These are phyloP conservation scores for Candida berthetii DNA, from an alignment of 805 yeast genomes.

Conservation along the genomic window DNA sequence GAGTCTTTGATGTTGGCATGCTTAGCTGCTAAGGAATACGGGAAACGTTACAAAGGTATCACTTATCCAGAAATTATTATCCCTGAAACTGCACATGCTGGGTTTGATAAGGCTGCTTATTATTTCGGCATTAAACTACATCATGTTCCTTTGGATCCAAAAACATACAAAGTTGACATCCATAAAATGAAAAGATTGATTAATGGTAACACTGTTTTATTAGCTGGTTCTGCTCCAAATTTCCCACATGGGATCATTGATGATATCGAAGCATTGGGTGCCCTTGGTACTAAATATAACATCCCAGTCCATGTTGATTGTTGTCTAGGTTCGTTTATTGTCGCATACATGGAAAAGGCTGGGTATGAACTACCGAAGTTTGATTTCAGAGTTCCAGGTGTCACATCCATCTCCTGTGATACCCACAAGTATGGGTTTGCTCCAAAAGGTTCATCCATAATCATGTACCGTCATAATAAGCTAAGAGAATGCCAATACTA, in stretches of 20 bases:
- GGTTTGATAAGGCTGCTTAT: slow-evolving; percentile 86
- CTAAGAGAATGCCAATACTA: slow-evolving; percentile 81
- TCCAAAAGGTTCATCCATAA: slow-evolving; percentile 91
- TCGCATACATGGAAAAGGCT: slow-evolving; percentile 68
- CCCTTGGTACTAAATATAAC: slow-evolving; percentile 41
- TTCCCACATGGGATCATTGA: slow-evolving; percentile 96
- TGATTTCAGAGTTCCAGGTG: slow-evolving; percentile 85
- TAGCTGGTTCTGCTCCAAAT: slow-evolving; percentile 95
- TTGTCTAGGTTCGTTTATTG: slow-evolving; percentile 89
- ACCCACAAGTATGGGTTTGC: slow-evolving; percentile 99
- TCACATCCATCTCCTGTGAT: slow-evolving; percentile 98
- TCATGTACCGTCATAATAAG: slow-evolving; percentile 73
- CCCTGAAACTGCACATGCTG: slow-evolving; percentile 91
- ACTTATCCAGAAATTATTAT: slow-evolving; percentile 80
- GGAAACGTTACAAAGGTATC: slow-evolving; percentile 49
- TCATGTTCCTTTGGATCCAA: slow-evolving; percentile 70
- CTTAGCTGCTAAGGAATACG: slow-evolving; percentile 81
- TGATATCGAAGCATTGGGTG: slow-evolving; percentile 74
- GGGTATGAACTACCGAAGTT: slow-evolving; percentile 47
- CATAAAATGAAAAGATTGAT: slow-evolving; percentile 56
- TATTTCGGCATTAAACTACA: slow-evolving; percentile 84
- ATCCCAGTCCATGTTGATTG: slow-evolving; percentile 95
- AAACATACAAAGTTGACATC: slow-evolving; percentile 62
- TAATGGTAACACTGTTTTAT: slow-evolving; percentile 71
- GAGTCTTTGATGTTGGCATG: slow-evolving; percentile 87